Evolutionary conservation across 1,139 yeast genomes (phyloP).

Genomic region (Yamadazyma epiphylla): DNA sequence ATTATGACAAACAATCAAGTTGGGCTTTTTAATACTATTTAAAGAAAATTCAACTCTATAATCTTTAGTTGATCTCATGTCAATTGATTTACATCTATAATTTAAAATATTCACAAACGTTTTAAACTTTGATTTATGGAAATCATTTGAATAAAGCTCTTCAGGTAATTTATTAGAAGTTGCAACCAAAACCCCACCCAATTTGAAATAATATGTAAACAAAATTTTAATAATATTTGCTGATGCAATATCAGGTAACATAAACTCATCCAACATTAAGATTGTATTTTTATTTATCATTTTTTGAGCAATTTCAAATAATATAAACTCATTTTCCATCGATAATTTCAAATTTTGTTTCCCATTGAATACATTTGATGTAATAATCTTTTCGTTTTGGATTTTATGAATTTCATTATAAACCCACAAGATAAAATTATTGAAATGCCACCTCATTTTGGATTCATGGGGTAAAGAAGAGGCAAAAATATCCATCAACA

Average conservation of each 20-base stretch:
- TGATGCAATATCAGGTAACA: conserved; percentile 70
- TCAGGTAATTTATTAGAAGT: conserved; percentile 71
- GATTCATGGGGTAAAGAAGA: conserved; percentile 58
- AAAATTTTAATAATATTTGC: conserved; percentile 64
- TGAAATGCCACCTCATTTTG: conserved; percentile 70
- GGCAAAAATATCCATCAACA: conserved; percentile 73
- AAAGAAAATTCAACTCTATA: conserved; percentile 44
- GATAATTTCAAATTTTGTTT: conserved; percentile 29
- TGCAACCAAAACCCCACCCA: conserved; percentile 73
- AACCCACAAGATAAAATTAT: conserved; percentile 66
- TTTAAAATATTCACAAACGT: conserved; percentile 55
- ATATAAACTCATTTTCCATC: conserved; percentile 59
- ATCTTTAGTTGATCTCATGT: conserved; percentile 58
- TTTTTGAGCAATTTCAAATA: conserved; percentile 65
- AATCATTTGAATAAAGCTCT: conserved; percentile 62
- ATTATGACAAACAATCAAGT: conserved; percentile 27
- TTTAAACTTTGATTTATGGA: conserved; percentile 55
- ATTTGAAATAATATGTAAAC: conserved; percentile 64
- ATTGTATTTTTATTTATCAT: conserved; percentile 59
- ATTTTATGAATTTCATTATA: conserved; percentile 58
- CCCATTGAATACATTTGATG: conserved; percentile 26
- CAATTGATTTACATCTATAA: conserved; percentile 58
- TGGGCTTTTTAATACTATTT: conserved; percentile 12
- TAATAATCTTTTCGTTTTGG: conserved; percentile 38
- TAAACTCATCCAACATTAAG: conserved; percentile 66